These are phyloP conservation scores for Wallacemonas sp. DNA, from an alignment of 208 protist species.

Conservation along the genomic window DNA sequence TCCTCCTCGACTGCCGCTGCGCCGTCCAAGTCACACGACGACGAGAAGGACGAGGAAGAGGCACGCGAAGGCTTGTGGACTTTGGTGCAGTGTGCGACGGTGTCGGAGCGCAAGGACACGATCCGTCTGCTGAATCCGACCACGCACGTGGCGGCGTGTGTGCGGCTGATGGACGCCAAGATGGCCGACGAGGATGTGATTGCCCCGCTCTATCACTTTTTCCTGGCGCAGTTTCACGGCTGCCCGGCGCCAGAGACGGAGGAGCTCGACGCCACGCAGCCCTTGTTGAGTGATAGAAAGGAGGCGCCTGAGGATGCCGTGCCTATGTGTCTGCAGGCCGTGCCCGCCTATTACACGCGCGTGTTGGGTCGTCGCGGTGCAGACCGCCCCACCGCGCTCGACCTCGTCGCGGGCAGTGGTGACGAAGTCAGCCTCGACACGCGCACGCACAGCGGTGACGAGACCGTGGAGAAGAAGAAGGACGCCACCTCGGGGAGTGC, in stretches of 20 bases:
- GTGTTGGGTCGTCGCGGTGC: neutral
- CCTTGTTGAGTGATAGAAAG: neutral
- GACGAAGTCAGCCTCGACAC: no score
- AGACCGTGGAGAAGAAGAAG: no score
- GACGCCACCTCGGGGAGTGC: no score
- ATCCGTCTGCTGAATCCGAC: slow-evolving; percentile 58
- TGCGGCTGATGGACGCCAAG: slow-evolving; percentile 12
- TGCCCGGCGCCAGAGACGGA: neutral
- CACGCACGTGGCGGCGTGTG: slow-evolving; percentile 21
- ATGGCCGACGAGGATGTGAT: slow-evolving; percentile 37
- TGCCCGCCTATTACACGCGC: slow-evolving; percentile 7
- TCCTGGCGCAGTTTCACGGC: slow-evolving; percentile 27
- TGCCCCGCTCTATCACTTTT: slow-evolving; percentile 16
- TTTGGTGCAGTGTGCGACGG: neutral
- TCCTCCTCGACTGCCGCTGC: no score
- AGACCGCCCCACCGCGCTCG: neutral
- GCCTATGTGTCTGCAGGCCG: neutral
- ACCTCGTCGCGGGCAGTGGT: neutral
- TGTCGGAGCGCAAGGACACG: slow-evolving; percentile 43
- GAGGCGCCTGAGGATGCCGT: slow-evolving; percentile 1
- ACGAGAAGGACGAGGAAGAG: neutral
- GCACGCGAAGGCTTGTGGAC: neutral
- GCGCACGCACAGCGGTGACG: no score
- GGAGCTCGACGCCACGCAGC: neutral
- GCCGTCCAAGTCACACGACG: neutral